Percentiles rank a stretch among this genome's conserved stretches.
Conservation (phyloP, 2,329 filamentous ascomycete genomes). For the Plenodomus lindquistii region DNA sequence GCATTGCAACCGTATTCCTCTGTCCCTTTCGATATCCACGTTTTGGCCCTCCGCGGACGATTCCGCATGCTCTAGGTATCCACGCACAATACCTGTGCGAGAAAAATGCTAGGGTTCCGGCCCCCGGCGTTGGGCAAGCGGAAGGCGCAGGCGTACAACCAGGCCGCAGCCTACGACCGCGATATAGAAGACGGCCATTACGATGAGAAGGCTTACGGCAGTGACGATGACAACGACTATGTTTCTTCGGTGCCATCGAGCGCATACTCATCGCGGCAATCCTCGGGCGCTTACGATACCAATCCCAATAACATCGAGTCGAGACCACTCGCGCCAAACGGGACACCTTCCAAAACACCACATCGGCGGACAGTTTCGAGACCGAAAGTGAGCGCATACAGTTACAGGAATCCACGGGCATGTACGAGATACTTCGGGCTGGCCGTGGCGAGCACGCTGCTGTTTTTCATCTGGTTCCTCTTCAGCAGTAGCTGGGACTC, state of each 20-base stretch:
- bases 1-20: background rate
- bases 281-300: constrained; percentile 30
- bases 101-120: constrained; percentile 42
- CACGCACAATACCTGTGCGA: background rate
- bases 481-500: constrained; percentile 74
- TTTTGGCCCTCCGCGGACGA: background rate
- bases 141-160: constrained; percentile 38
- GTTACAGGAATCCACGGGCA: constrained; percentile 70
- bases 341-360: constrained; percentile 9
- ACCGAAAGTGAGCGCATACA: constrained; percentile 40
- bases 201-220: constrained; percentile 47
- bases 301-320: constrained; percentile 35
- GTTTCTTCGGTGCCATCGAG: constrained; percentile 48
- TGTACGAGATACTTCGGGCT: constrained; percentile 80
- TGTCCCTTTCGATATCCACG: background rate
- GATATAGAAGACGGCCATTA: constrained; percentile 39
- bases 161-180: constrained; percentile 32
- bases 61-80: background rate
- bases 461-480: constrained; percentile 77
- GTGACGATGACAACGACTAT: constrained; percentile 40
- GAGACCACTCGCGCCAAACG: constrained; percentile 21
- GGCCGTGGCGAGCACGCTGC: constrained; percentile 67
- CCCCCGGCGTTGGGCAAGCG: constrained; percentile 44
- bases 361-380: constrained; percentile 26
- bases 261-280: constrained; percentile 59